Conservation (phyloP, 2,329 filamentous ascomycete species). For the Aspergillus calidoustus region DNA sequence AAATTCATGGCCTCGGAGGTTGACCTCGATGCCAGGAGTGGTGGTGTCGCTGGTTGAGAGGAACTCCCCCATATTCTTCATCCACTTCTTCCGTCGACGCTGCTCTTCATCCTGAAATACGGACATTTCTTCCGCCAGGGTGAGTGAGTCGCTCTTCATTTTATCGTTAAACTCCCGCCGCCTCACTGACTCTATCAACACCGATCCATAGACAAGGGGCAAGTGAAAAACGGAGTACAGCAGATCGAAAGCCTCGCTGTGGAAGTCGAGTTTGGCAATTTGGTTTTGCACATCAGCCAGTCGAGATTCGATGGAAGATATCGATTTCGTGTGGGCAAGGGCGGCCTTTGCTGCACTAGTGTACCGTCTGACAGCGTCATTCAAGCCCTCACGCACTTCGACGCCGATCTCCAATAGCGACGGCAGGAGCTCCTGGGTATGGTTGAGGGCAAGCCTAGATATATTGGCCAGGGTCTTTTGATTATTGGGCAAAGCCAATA, state of each 20-base stretch:
- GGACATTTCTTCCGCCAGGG: conserved; percentile 89
- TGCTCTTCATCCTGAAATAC: conserved; percentile 91
- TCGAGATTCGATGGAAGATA: conserved; percentile 77
- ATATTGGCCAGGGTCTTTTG: conserved; percentile 66
- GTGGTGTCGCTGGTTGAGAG: conserved; percentile 69
- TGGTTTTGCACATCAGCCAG: conserved; percentile 74
- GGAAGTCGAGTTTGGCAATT: conserved; percentile 72
- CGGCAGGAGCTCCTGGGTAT: conserved; percentile 67
- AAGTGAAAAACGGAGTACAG: conserved; percentile 80
- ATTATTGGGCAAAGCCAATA: conserved; percentile 69
- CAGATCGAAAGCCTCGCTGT: conserved; percentile 80
- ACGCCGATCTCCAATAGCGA: conserved; percentile 60
- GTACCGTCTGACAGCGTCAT: conserved; percentile 63
- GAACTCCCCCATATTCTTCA: conserved; percentile 78
- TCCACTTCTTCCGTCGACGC: conserved; percentile 86
- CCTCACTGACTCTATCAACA: conserved; percentile 82
- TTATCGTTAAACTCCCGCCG: conserved; percentile 92
- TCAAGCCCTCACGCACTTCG: conserved; percentile 58
- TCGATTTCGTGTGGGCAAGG: conserved; percentile 76
- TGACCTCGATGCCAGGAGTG: conserved; percentile 81
- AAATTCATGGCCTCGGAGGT: conserved; percentile 76
- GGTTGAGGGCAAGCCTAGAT: conserved; percentile 67
- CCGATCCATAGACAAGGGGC: conserved; percentile 87
- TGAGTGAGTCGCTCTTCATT: conserved; percentile 83
- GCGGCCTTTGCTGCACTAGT: conserved; percentile 70